Evolutionary conservation across 1,139 yeast genomes (phyloP), one percentile per base, ranked within the genome.

Genomic region (Saccharomyces hybrid): DNA sequence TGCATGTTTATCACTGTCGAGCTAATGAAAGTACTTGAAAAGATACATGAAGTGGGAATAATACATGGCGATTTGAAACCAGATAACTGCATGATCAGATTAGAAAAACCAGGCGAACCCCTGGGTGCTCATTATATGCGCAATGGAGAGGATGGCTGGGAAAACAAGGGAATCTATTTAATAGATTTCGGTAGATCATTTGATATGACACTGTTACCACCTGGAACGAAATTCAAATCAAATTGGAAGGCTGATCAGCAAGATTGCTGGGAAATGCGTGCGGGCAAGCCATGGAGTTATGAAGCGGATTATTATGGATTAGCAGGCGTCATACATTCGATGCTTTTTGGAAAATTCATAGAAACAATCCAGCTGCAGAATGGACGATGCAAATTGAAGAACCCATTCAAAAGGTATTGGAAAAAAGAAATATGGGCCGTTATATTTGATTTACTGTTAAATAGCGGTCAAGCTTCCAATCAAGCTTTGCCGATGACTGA

Each of bases 41-140:
- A 74, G 1, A 69, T 91, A 29, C 97, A 91, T 64, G 67, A 71
- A 0, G 72, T 79, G 11, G 84, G 85, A 0, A 81, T 90, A 1
- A 74, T 91, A 14, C 97, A 91, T 71, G 95, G 96, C 1, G 96
- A 89, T 66, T 70, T 90, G 55, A 88, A 86, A 64, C 86, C 96
- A 0, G 96, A 88, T 58, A 90, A 90, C 64, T 86, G 95, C 60
- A 87, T 91, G 96, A 67, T 89, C 0, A 71, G 86, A 46, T 76
- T 88, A 47, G 73, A 73, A n/a, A 38, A 38, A 20, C 44, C n/a
- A 2, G 61, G 58, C 55, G 62, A 63, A 5, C 46, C 50, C 11
- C 58, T 59, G 32, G 67, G 63, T 65, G 49, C 59, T 8, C 26
- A 38, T n/a, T 78, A 73, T 60, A 62, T 64, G 49, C 59, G 71